Base-by-base conservation (phyloP, 164 flowering plant species). In the Chimonanthus salicifolius region DNA sequence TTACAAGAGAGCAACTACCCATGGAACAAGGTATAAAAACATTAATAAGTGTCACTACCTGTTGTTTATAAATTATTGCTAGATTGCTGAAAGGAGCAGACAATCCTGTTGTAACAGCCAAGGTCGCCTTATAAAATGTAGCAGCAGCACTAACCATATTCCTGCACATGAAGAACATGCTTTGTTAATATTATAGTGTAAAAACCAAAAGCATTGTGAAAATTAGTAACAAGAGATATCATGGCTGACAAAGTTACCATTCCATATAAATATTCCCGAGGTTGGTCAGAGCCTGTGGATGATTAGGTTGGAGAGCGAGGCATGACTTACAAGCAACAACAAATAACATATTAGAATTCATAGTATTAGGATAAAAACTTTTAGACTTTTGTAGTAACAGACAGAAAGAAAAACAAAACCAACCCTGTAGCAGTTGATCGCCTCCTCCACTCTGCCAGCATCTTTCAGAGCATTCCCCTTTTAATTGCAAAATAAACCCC, bases 261-360 rank as follows among this genome's bases (percentile, higher is more conserved):
- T 96, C 98, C 98, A 96, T 92, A 68, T 92, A 96, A 60, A 96
- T 87, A 73, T 96, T 96, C n/a, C 99, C 99, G 63, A 96, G 97
- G 75, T 92, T 96, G 5, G 99, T 94, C 45, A 96, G 90, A 71
- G 99, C 98, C 77, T 96, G 99, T 2, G 99, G 99, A 70, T 96
- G 99, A 81, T 75, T 90, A 2, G 97, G 93, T 81, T 94, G 98
- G 66, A 94, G 76, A 1, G 90, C 18, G 64, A 96, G 93, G 81
- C 98, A 96, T 83, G 92, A 90, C 99, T 96, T 50, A 20, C 80
- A 84, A 4, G 16, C 64, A 78, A 62, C 3, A 67, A 81, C 5
- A 73, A 44, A 68, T 48, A 75, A 47, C 50, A 45, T 20, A 68
- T 71, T 60, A 72, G 64, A 64, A 60, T 49, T 44, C 70, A 4